These are phyloP conservation scores for Syzygium oleosum DNA, from an alignment of 345 rosid genomes.

Conservation along the genomic window DNA sequence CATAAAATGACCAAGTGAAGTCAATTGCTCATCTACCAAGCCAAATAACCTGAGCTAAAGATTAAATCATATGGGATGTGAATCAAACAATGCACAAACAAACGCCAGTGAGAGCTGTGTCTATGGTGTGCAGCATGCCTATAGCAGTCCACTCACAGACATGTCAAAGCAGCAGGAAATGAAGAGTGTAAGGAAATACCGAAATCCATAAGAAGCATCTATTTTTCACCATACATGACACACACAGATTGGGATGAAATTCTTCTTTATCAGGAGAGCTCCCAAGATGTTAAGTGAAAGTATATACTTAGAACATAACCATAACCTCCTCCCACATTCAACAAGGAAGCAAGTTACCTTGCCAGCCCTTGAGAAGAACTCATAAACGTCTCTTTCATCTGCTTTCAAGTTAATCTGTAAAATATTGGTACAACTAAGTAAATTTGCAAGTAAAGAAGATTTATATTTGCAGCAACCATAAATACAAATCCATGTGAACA, in stretches of 20 bases:
- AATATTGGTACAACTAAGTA: neutral
- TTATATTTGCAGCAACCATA: neutral
- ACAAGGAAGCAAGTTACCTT: conserved; percentile 35
- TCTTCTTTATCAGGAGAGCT: neutral
- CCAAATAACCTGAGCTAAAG: neutral
- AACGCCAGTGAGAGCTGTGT: neutral
- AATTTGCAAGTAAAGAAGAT: neutral
- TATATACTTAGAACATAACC: neutral
- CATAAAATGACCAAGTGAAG: neutral
- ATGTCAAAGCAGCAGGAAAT: neutral
- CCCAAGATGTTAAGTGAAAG: neutral
- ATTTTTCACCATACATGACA: neutral
- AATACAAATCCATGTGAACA: neutral
- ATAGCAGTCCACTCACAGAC: neutral
- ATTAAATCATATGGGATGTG: neutral
- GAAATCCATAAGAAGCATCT: neutral
- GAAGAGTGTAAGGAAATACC: neutral
- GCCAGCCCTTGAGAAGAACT: conserved; percentile 95
- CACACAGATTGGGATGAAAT: neutral
- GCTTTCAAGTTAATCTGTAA: conserved; percentile 87
- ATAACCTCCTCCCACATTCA: neutral
- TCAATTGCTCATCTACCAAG: neutral
- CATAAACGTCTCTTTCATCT: conserved; percentile 86
- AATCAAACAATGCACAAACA: neutral
- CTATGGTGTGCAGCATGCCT: neutral